Evolutionary conservation across 202 grass and related monocot genomes (phyloP).

Genomic region (Panicum hallii): DNA sequence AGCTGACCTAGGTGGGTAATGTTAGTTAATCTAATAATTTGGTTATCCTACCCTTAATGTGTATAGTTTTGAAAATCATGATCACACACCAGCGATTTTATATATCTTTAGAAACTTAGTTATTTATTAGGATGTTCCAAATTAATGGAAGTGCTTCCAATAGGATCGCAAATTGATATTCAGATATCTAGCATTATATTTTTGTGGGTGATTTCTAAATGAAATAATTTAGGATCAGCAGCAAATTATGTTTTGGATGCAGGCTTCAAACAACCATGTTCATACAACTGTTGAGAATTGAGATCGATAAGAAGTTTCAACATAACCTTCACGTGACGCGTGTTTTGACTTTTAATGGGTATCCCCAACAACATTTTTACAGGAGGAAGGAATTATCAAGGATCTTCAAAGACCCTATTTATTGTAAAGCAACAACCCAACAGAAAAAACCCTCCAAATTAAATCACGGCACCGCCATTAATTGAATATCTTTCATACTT

Average conservation of each 20-base stretch:
- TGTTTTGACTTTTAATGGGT: neutral
- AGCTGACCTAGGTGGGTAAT: neutral
- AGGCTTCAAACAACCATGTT: neutral
- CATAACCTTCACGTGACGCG: neutral
- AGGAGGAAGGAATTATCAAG: neutral
- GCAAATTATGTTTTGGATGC: neutral
- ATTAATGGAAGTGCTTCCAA: neutral
- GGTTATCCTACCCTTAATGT: neutral
- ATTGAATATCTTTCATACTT: neutral
- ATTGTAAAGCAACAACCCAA: neutral
- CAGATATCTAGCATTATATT: no score
- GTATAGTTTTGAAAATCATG: neutral
- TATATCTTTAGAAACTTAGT: neutral
- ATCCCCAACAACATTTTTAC: neutral
- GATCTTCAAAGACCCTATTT: neutral
- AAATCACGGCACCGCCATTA: neutral
- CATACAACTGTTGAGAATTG: neutral
- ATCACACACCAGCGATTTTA: neutral
- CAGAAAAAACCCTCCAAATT: neutral
- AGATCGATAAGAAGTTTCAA: neutral
- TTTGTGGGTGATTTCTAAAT: neutral
- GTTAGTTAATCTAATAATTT: neutral
- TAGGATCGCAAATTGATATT: no score
- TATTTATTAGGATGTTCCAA: neutral
- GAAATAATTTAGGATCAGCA: neutral